phyloP scores from a whole-genome alignment of 1,284 basidiomycete species.

The Farysia itapuensis region DNA sequence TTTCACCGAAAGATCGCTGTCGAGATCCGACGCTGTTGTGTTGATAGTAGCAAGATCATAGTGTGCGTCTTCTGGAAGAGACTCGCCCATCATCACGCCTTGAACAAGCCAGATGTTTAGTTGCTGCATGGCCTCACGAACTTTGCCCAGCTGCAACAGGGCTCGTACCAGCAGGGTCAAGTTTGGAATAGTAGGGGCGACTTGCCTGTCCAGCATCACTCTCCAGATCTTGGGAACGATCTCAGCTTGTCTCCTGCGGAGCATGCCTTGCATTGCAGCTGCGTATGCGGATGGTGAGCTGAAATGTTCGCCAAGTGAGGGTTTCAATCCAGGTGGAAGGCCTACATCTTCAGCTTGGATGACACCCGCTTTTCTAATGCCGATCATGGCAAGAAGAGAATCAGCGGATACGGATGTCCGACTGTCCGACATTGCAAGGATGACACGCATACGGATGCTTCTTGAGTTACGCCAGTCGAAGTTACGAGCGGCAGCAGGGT shows the following conservation, averaged over 20 bases:
- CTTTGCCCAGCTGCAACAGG: constrained; percentile 11
- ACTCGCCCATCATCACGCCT: neutral
- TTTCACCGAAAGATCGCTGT: neutral
- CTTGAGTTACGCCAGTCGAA: too few relatives aligned
- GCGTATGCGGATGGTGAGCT: constrained; percentile 8
- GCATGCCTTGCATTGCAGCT: constrained; percentile 21
- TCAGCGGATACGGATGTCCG: constrained; percentile 4
- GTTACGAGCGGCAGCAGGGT: neutral
- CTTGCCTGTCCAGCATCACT: constrained; percentile 13
- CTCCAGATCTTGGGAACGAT: constrained; percentile 11
- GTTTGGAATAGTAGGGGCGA: constrained; percentile 9
- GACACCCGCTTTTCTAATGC: constrained; percentile 1
- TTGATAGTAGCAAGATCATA: neutral
- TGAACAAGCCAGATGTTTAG: constrained; percentile 9
- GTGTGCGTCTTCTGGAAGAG: neutral
- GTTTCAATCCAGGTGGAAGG: neutral
- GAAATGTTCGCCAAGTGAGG: neutral
- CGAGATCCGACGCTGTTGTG: too few relatives aligned
- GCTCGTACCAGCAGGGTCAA: constrained; percentile 18
- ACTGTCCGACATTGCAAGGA: constrained; percentile 11
- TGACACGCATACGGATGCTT: constrained; percentile 1
- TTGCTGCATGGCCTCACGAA: constrained; percentile 10
- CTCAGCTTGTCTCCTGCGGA: constrained; percentile 2
- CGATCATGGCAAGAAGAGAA: constrained; percentile 6
- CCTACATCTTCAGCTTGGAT: neutral